A percentile compares a stretch with the other conserved stretches of the same genome.
These are phyloP conservation scores for Pleurotus tuber-regium DNA, from an alignment of 768 basidiomycete species.

Conservation along the genomic window DNA sequence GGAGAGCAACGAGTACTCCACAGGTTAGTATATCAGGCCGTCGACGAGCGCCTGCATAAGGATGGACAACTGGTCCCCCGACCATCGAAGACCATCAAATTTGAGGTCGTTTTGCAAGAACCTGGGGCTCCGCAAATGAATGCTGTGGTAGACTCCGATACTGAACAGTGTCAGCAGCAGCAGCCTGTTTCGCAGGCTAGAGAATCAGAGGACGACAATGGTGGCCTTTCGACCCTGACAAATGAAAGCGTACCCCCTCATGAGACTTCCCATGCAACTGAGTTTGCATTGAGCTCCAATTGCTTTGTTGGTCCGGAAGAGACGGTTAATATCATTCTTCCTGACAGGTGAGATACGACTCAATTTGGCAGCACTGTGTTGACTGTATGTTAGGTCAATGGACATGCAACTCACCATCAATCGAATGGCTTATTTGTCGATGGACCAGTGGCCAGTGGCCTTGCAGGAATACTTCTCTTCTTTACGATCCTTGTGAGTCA, in stretches of 20 bases:
- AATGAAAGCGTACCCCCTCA: neutral
- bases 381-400: constrained; percentile 41
- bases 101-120: constrained; percentile 34
- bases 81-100: constrained; percentile 28
- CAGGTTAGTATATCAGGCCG: constrained; percentile 46
- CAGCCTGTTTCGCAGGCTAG: neutral
- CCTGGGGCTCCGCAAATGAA: constrained; percentile 3
- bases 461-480: constrained; percentile 37
- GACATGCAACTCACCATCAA: constrained; percentile 52
- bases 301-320: constrained; percentile 37
- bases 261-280: neutral
- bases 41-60: constrained; percentile 12
- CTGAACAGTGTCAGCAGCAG: too few relatives aligned
- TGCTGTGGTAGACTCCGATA: neutral
- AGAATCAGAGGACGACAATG: neutral
- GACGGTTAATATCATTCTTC: constrained; percentile 50
- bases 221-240: neutral
- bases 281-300: neutral
- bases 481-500: constrained; percentile 1
- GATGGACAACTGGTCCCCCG: constrained; percentile 1
- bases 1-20: constrained; percentile 35
- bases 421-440: constrained; percentile 25
- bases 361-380: constrained; percentile 5
- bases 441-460: constrained; percentile 34
- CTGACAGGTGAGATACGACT: constrained; percentile 58